These are phyloP conservation scores for Corylus avellana DNA, from an alignment of 306 rosid genomes.

Conservation along the genomic window DNA sequence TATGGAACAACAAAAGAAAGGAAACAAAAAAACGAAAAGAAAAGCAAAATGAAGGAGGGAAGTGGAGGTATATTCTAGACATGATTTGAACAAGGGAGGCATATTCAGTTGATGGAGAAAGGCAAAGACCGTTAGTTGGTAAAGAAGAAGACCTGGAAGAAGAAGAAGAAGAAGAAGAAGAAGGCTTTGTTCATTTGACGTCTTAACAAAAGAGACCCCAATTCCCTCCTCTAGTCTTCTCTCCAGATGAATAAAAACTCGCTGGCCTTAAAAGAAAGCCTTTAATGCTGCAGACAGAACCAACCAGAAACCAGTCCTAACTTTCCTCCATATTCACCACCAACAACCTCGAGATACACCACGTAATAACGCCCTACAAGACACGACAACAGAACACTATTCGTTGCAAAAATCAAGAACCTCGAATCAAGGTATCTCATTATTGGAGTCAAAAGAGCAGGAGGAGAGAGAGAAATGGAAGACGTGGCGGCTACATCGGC, in stretches of 20 bases:
- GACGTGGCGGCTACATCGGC: constrained; percentile 27
- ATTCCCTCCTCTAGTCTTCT: not conserved
- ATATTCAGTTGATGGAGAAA: constrained; percentile 23
- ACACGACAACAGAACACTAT: not conserved
- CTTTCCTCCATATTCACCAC: not conserved
- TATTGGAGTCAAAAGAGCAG: not conserved
- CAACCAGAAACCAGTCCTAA: not conserved
- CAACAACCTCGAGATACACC: not conserved
- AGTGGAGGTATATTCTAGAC: constrained; percentile 34
- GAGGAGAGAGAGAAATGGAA: constrained; percentile 16
- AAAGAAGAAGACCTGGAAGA: not conserved
- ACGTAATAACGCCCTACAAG: not conserved
- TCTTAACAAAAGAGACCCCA: not conserved
- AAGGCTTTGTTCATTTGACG: not conserved
- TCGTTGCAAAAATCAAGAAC: not conserved
- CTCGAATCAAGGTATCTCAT: not conserved
- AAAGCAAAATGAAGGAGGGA: no score
- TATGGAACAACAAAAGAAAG: not conserved
- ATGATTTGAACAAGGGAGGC: constrained; percentile 18
- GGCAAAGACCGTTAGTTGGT: constrained; percentile 39
- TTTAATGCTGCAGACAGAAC: not conserved
- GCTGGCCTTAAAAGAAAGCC: not conserved
- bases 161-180: not conserved
- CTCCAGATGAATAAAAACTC: not conserved
- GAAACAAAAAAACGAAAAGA: not conserved